Conservation (phyloP, 2,329 filamentous ascomycete genomes). For the Aspergillus ruber region DNA sequence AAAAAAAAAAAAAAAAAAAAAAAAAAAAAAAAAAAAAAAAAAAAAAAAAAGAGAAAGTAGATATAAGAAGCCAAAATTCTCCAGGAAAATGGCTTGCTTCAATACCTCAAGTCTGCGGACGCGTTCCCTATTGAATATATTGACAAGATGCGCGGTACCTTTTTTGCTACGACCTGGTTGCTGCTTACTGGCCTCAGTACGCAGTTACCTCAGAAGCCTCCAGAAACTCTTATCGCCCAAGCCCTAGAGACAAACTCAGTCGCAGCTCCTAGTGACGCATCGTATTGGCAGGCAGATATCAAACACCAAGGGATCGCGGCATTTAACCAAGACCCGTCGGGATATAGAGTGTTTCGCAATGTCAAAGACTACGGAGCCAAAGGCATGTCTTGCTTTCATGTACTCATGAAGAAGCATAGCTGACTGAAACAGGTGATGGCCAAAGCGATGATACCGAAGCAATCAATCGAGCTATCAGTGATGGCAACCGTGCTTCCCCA, state of each 20-base stretch:
- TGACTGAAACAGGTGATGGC: conserved; percentile 34
- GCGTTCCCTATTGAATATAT: not conserved
- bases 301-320: conserved; percentile 25
- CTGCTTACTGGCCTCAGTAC: conserved; percentile 8
- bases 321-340: conserved; percentile 19
- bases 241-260: conserved; percentile 3
- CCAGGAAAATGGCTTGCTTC: not conserved
- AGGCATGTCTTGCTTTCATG: conserved; percentile 11
- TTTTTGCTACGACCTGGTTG: not conserved
- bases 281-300: conserved; percentile 29
- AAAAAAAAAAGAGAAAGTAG: not conserved
- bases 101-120: no score
- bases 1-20: no score
- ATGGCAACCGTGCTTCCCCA: conserved; percentile 41
- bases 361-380: conserved; percentile 27
- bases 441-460: conserved; percentile 52
- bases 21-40: no score
- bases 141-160: conserved; percentile 1
- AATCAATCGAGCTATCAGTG: conserved; percentile 45
- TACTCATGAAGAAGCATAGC: not conserved
- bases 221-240: conserved; percentile 4
- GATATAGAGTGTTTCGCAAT: conserved; percentile 23
- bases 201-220: conserved; percentile 2
- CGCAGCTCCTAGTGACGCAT: conserved; percentile 6
- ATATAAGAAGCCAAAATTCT: not conserved